phyloP scores from a whole-genome alignment of 116 monocot species.

The Dioscorea cayenensis region DNA sequence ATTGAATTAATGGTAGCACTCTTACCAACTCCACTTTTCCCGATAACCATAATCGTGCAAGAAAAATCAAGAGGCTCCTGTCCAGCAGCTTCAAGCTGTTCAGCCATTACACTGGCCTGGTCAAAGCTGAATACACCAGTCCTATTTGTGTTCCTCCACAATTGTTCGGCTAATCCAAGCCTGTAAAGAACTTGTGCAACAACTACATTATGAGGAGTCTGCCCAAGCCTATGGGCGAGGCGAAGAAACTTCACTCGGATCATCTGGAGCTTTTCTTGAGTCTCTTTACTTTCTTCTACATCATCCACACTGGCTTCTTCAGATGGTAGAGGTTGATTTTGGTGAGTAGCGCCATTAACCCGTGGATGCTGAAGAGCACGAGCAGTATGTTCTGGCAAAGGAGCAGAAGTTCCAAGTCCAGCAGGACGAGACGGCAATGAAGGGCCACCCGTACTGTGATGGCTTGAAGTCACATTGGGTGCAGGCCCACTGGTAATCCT shows the following conservation, averaged over 20 bases:
- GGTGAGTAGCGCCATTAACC: slow-evolving; percentile 34
- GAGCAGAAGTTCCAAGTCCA: slow-evolving; percentile 75
- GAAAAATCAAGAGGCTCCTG: slow-evolving; percentile 66
- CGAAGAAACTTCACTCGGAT: slow-evolving; percentile 90
- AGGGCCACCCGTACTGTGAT: slow-evolving; percentile 6
- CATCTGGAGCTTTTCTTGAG: slow-evolving; percentile 80
- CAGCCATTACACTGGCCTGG: slow-evolving; percentile 80
- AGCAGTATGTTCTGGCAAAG: slow-evolving; percentile 42
- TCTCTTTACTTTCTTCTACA: slow-evolving; percentile 69
- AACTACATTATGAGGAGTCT: slow-evolving; percentile 91
- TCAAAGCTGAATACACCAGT: slow-evolving; percentile 78
- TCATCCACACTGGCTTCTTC: slow-evolving; percentile 34
- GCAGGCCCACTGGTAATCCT: slow-evolving; percentile 9
- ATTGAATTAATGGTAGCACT: slow-evolving; percentile 95
- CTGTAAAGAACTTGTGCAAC: slow-evolving; percentile 93
- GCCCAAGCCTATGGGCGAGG: slow-evolving; percentile 79
- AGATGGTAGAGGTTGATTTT: slow-evolving; percentile 17
- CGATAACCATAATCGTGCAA: slow-evolving; percentile 94
- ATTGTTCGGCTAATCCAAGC: slow-evolving; percentile 89
- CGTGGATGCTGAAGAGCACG: slow-evolving; percentile 34
- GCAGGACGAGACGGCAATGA: slow-evolving; percentile 51
- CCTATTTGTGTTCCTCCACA: slow-evolving; percentile 58
- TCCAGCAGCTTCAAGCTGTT: slow-evolving; percentile 70
- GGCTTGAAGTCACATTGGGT: slow-evolving; percentile 7
- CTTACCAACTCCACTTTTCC: slow-evolving; percentile 95